Conservation (phyloP, 768 basidiomycete genomes). For the Tylopilus plumbeoviolaceoides region DNA sequence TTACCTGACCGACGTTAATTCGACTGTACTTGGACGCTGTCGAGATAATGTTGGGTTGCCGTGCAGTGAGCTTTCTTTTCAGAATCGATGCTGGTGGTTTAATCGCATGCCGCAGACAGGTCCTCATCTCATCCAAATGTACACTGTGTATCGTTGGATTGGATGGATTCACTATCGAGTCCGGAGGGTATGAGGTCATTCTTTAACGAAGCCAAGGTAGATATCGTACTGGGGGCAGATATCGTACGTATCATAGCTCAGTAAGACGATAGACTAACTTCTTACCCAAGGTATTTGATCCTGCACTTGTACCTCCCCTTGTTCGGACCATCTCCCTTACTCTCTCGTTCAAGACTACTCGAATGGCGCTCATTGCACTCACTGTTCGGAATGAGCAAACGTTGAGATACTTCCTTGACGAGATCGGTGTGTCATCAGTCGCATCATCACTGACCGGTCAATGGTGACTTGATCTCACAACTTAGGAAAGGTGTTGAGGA, state of each 20-base stretch:
- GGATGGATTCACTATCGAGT: conserved; percentile 53
- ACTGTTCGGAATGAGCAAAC: conserved; percentile 55
- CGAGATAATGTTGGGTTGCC: conserved; percentile 52
- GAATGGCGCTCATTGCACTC: conserved; percentile 36
- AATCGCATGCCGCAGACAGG: conserved; percentile 38
- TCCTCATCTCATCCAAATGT: conserved; percentile 49
- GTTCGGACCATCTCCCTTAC: conserved; percentile 42
- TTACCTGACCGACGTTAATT: conserved; percentile 63
- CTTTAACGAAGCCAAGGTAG: conserved; percentile 42
- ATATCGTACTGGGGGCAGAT: conserved; percentile 71
- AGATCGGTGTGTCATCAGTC: conserved; percentile 25
- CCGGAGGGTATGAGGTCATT: conserved; percentile 18
- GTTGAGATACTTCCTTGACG: conserved; percentile 39
- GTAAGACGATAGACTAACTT: neutral
- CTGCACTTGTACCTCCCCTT: conserved; percentile 53
- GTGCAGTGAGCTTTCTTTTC: conserved; percentile 53
- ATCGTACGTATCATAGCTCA: conserved; percentile 36
- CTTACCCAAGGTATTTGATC: conserved; percentile 61
- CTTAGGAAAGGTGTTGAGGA: conserved; percentile 21
- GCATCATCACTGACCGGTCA: neutral
- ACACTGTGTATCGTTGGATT: conserved; percentile 52
- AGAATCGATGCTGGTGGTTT: neutral
- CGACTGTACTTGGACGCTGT: conserved; percentile 59
- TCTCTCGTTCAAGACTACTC: conserved; percentile 17
- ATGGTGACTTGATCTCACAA: neutral